Evolutionary conservation across 192 early-diverging fungal species (phyloP).

Genomic region (Pilaira anomala): DNA sequence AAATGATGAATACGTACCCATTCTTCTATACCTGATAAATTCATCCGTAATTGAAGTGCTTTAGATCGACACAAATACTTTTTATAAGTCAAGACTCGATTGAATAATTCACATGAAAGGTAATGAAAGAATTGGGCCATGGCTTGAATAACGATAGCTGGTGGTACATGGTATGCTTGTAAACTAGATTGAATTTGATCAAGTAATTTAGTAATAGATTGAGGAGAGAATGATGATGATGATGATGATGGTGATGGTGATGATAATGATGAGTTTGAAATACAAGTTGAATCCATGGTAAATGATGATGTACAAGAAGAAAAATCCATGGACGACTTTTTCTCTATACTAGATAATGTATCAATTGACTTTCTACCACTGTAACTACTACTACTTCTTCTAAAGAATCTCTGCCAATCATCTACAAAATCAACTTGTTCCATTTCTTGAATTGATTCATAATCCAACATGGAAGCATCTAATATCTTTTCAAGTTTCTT

Average conservation of each 20-base stretch:
- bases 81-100: constrained; percentile 72
- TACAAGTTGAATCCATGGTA: background rate
- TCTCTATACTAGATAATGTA: too few species aligned
- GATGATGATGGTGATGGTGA: too few species aligned
- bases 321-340: background rate
- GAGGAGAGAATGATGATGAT: constrained; percentile 46
- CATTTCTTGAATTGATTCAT: constrained; percentile 66
- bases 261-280: too few species aligned
- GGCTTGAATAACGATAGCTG: constrained; percentile 63
- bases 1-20: constrained; percentile 70
- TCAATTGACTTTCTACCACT: background rate
- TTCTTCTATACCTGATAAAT: constrained; percentile 73
- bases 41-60: constrained; percentile 83
- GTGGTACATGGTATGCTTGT: constrained; percentile 69
- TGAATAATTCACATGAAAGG: constrained; percentile 78
- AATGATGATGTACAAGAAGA: background rate
- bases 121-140: constrained; percentile 76
- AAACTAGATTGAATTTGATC: constrained; percentile 59
- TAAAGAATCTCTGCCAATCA: constrained; percentile 53
- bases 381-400: constrained; percentile 16
- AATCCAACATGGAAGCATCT: constrained; percentile 63
- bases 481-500: constrained; percentile 63
- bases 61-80: constrained; percentile 73
- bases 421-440: constrained; percentile 55
- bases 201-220: constrained; percentile 66